Base-by-base conservation (phyloP, 2,329 filamentous ascomycete genomes). In the Penicillium italicum region DNA sequence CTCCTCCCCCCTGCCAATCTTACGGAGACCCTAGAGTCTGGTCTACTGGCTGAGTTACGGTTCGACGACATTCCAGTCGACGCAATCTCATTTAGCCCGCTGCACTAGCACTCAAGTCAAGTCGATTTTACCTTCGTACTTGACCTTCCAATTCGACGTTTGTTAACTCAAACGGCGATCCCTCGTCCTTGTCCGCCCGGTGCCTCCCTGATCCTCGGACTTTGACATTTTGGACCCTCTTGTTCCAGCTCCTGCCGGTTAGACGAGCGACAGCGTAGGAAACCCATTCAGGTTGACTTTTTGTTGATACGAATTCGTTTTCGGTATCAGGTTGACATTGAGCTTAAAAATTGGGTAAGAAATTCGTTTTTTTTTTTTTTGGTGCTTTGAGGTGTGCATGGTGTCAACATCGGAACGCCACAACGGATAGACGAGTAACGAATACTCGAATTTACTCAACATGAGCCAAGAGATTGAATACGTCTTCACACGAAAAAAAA, bases 21-120 rank as follows among this genome's bases (percentile, higher is more conserved):
- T 60, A 67, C 65, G 72, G 72, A 75, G 73, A 73, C 70, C 65
- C 66, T 65, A 68, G 72, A 72, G 69, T 68, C 64, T 68, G 68
- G 67, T 70, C 64, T 64, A 59, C 66, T 60, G 65, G 63, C 64
- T 66, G 64, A 68, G 62, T 65, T 64, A 57, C 61, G 54, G 62
- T 70, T 58, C 64, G 44, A 48, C 61, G 58, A 56, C 50, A 61
- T 66, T 62, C 60, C 61, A 60, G 62, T 66, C 60, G 49, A 51
- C 48, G 48, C 38, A 51, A 64, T 60, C 57, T 58, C 58, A 64
- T 63, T 68, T 64, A 61, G 62, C 63, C 65, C 57, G 64, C 62
- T 66, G 61, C 62, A 53, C 67, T 67, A 65, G 66, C 61, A 66
- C 69, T 73, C 68, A 66, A 69, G 68, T 74, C 69, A 64, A 73